A percentile compares a stretch with the other conserved stretches of the same genome.
Evolutionary conservation across 768 basidiomycete species (phyloP).

Genomic region (Pleurotus pulmonarius): DNA sequence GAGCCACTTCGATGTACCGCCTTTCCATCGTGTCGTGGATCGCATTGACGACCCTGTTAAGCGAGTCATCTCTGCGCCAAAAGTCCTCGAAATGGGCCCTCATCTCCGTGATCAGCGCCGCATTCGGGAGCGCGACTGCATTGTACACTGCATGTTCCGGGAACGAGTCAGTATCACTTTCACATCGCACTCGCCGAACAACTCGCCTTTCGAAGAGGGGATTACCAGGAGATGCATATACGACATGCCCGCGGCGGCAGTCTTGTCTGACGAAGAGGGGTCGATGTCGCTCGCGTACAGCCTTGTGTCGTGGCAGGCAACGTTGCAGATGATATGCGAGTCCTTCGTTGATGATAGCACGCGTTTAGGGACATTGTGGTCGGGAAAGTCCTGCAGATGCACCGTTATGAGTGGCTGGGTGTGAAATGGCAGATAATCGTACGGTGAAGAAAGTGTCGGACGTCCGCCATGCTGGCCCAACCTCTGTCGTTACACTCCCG

Average conservation of each 20-base stretch:
- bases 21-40: neutral
- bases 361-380: neutral
- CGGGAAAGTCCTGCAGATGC: neutral
- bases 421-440: neutral
- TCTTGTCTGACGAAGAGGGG: conserved; percentile 7
- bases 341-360: conserved; percentile 1
- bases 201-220: conserved; percentile 9
- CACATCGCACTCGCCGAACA: too few relatives aligned
- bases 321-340: conserved; percentile 11
- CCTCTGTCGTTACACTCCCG: neutral
- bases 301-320: conserved; percentile 11
- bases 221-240: conserved; percentile 13
- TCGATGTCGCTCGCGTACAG: conserved; percentile 9
- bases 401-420: too few relatives aligned
- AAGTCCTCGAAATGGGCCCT: neutral
- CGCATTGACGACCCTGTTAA: neutral
- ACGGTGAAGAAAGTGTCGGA: conserved; percentile 5
- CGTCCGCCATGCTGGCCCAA: neutral
- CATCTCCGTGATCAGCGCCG: neutral
- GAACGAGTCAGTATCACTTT: too few relatives aligned
- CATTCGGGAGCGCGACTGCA: neutral
- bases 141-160: neutral
- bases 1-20: neutral
- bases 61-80: neutral
- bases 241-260: conserved; percentile 12